Evolutionary conservation across 192 early-diverging fungal genomes (phyloP).

Genomic region (Borealophlyctis nickersoniae): DNA sequence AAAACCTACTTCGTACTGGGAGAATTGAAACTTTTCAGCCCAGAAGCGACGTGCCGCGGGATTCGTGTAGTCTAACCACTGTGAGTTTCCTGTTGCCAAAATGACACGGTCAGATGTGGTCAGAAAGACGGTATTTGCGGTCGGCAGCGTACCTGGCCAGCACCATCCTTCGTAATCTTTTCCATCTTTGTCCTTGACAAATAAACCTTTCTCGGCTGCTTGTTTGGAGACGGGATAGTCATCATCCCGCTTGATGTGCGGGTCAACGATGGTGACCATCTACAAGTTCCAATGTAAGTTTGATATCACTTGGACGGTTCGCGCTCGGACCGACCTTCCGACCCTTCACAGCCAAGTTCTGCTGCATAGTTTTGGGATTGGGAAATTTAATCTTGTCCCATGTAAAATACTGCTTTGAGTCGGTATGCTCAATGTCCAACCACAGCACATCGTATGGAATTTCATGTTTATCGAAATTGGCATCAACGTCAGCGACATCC

Average conservation of each 20-base stretch:
- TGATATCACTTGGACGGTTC: no score
- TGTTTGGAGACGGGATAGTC: conserved; percentile 76
- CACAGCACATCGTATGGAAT: conserved; percentile 98
- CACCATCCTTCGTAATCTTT: conserved; percentile 93
- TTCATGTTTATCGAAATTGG: conserved; percentile 81
- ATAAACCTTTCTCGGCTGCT: conserved; percentile 67
- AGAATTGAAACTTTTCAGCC: conserved; percentile 70
- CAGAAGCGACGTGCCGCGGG: conserved; percentile 76
- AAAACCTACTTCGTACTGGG: conserved; percentile 76
- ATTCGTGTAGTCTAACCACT: conserved; percentile 91
- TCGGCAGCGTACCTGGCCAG: conserved; percentile 91
- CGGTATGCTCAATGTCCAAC: conserved; percentile 99
- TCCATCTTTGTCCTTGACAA: conserved; percentile 75
- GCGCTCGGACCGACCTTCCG: conserved; percentile 67
- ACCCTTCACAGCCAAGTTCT: conserved; percentile 65
- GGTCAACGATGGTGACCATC: conserved; percentile 96
- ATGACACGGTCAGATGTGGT: neutral
- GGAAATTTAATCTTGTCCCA: conserved; percentile 94
- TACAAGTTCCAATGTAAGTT: no score
- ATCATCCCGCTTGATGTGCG: conserved; percentile 88
- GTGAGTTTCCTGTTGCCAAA: conserved; percentile 57
- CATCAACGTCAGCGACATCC: conserved; percentile 83
- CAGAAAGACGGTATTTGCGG: neutral
- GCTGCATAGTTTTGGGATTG: conserved; percentile 79
- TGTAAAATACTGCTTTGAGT: conserved; percentile 96